Evolutionary conservation across 768 basidiomycete genomes (phyloP).

Genomic region (Boletellus ananas): DNA sequence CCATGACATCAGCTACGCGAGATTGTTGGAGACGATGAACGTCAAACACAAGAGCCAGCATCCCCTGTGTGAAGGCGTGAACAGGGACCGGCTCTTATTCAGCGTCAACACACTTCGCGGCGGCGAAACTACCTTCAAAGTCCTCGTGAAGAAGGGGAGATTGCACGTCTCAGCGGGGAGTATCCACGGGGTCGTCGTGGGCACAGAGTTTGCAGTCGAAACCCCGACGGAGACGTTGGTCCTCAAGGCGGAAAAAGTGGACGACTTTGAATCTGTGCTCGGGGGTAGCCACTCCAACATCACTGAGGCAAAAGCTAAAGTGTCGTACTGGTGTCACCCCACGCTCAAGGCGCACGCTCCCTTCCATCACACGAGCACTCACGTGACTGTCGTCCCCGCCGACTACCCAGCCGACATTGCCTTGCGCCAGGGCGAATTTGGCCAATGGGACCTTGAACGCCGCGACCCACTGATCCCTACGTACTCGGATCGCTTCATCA

Average conservation of each 20-base stretch:
- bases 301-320: conserved; percentile 3
- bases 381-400: conserved; percentile 5
- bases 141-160: conserved; percentile 1
- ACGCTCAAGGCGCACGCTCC: conserved; percentile 9
- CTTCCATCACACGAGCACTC: background rate
- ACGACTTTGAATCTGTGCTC: conserved; percentile 12
- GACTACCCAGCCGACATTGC: conserved; percentile 9
- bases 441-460: conserved; percentile 16
- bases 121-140: conserved; percentile 14
- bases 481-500: conserved; percentile 5
- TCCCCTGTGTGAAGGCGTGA: conserved; percentile 18
- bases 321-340: conserved; percentile 12
- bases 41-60: conserved; percentile 7
- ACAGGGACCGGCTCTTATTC: conserved; percentile 16
- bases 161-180: conserved; percentile 16
- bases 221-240: background rate
- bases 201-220: conserved; percentile 11
- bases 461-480: conserved; percentile 8
- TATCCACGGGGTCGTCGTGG: conserved; percentile 14
- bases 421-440: background rate
- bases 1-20: conserved; percentile 14
- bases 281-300: conserved; percentile 7
- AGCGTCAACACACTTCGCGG: conserved; percentile 15
- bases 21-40: conserved; percentile 10
- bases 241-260: conserved; percentile 13